Evolutionary conservation across 2,329 filamentous ascomycete genomes (phyloP), one percentile per base, ranked within the genome.

Genomic region (Scleromitrula shiraiana): DNA sequence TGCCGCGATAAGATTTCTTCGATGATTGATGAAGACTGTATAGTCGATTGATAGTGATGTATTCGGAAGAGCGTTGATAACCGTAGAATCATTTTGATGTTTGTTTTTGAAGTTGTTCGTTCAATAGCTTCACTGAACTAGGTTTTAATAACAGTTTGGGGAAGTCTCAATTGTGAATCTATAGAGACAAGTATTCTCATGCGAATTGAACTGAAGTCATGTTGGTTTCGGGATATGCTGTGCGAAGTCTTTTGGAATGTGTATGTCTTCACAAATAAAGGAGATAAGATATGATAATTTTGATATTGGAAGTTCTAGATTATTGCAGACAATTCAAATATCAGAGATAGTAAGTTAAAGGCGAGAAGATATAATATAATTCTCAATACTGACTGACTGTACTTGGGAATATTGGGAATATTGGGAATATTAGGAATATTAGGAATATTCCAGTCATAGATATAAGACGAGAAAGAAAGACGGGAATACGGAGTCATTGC

Each of bases 41-140:
- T 71, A 52, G 73, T 72, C 37, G 72, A 74, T 60, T 76, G 72
- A 43, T 67, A 71, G 56, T 70, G 66, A 58, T 74, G 70, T 56
- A 71, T 59, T 45, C 56, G 52, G 51, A 57, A 58, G 27, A 53
- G 46, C 46, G 52, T 53, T 68, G 57, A 67, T 59, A 72, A 63
- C 68, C 66, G 62, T 60, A 64, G 68, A 67, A 68, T 64, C 75
- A 78, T 78, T 53, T 71, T 75, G 70, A 53, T 50, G 47, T 39
- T 49, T 45, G 39, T 52, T 41, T 23, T 15, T n/a, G 41, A 27
- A 20, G n/a, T n/a, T n/a, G n/a, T n/a, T 10, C 20, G 38, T 17
- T 36, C 6, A 12, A 36, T 29, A 29, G 15, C 30, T 48, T 7
- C 22, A 42, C 7, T 24, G 22, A 29, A 35, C 14, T 17, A 41